Percentiles rank a stretch among this genome's conserved stretches.
Evolutionary conservation across 2,329 filamentous ascomycete genomes (phyloP).

Genomic region (Pseudocercospora ulei): DNA sequence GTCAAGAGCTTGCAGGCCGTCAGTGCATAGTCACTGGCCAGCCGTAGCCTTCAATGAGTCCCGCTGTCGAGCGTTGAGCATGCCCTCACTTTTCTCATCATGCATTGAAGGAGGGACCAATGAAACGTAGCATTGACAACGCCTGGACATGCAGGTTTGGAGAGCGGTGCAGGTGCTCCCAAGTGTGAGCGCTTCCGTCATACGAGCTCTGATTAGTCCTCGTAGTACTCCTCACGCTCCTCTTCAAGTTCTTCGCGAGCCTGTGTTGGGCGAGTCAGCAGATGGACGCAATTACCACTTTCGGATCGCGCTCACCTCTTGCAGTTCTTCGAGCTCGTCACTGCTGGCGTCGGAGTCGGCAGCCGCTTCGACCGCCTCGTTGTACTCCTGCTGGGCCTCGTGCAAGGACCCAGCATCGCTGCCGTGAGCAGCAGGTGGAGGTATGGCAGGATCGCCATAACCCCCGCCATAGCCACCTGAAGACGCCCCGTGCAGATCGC

Average conservation of each 20-base stretch:
- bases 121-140: too few relatives aligned
- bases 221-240: slow-evolving; percentile 20
- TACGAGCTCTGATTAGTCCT: slow-evolving; percentile 15
- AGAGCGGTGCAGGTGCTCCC: not conserved
- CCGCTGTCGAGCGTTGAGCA: too few relatives aligned
- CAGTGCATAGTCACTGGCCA: too few relatives aligned
- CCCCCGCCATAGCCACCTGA: not conserved
- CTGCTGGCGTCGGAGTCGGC: slow-evolving; percentile 23
- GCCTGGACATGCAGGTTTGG: too few relatives aligned
- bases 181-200: not conserved
- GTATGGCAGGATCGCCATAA: slow-evolving; percentile 6
- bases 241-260: slow-evolving; percentile 22
- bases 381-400: slow-evolving; percentile 22
- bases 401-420: slow-evolving; percentile 19
- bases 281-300: not conserved
- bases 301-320: slow-evolving; percentile 9
- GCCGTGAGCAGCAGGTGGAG: slow-evolving; percentile 12
- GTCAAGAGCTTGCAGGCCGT: slow-evolving; percentile 54
- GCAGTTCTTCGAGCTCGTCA: slow-evolving; percentile 18
- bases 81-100: too few relatives aligned
- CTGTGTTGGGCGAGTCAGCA: slow-evolving; percentile 1
- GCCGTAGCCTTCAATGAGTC: too few relatives aligned
- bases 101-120: too few relatives aligned
- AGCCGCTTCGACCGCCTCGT: slow-evolving; percentile 20
- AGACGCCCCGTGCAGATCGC: slow-evolving; percentile 7